Base-by-base conservation (phyloP, 352 stramenopile species). In the Plasmopara viticola region DNA sequence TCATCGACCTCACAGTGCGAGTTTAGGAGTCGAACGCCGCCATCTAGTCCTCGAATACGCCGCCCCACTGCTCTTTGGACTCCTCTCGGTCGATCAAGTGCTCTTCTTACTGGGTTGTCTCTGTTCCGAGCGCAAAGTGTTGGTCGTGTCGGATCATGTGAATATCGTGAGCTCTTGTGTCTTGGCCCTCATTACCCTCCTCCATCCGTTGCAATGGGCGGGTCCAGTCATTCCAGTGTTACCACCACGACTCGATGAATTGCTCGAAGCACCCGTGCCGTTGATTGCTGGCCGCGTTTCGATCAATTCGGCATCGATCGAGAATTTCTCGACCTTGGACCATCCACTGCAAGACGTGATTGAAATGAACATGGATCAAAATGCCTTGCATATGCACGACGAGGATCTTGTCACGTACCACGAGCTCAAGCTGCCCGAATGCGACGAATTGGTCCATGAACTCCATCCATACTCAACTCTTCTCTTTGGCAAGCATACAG, bases 301-400 rank as follows among this genome's bases (percentile, higher is more conserved):
- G 0, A 77, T 82, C 30, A 70, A 70, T 25, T 83, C 68, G 5
- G 64, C 55, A 0, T 51, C 53, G 9, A 74, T 72, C 41, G 57
- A 48, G 13, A 79, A 72, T 2, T 86, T 83, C 35, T 86, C 77
- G 18, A 86, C 78, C 18, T 53, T 87, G 20, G 66, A 64, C 5
- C 60, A 53, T 10, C 72, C 79, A 9, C 87, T 90, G 69, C 66
- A 66, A 10, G 78, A 78, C 13, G 74, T 92, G 10, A 85, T 90
- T 44, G 75, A 90, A 54, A 86, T 92, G 68, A 81, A 87, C 39
- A 84, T 92, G 73, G 82, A 92, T 51, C 66, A 82, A 29, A 87
- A 90, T 54, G 70, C 73, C 15, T 45, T 92, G 3, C 68, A 74
- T 30, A 88, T 92, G 77, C 77, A 92, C 47, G 73, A 86, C 52